Evolutionary conservation across 495 filamentous ascomycete species (phyloP), one percentile per base, ranked within the genome.

Genomic region (Aspergillus nanangensis): DNA sequence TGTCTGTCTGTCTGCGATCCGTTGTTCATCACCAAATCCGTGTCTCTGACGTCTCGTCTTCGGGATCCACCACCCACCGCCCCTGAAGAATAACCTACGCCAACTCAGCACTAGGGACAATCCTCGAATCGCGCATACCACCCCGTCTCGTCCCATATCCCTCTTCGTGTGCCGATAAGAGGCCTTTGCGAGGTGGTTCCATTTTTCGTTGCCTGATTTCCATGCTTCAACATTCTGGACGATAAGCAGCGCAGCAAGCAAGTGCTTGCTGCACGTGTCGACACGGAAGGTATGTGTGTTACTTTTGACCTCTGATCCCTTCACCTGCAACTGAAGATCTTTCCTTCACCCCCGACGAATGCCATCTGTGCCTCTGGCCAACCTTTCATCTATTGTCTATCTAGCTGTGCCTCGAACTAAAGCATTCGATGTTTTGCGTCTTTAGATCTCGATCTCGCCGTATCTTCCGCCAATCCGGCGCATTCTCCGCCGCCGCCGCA

Each of bases 241-340:
- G 50, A 67, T 74, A 74, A 70, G 56, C 58, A 64, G 66, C 69
- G 71, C 71, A 67, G 71, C 71, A 75, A 75, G 71, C 71, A 67
- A 66, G 62, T 69, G 71, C 71, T 75, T 75, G 71, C 71, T 75
- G 70, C 70, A 69, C 66, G 60, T 69, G 66, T 67, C 70, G 69
- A 72, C 61, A 72, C 70, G 71, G 71, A 73, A 71, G 66, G 70
- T 73, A 50, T 44, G 71, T 70, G 47, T 50, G 44, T 35, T n/a
- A 35, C 34, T 39, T 49, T 44, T 21, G 29, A 29, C 14, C 11
- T 45, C 45, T 11, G 20, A 32, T 19, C 8, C 23, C 24, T 14
- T 8, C 45, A 21, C 31, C 1, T 24, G 41, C 25, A 33, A n/a
- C n/a, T n/a, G n/a, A n/a, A n/a, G n/a, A n/a, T n/a, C n/a, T n/a